Evolutionary conservation across 2,329 filamentous ascomycete species (phyloP), one percentile per base, ranked within the genome.

Genomic region (Coniosporium tulheliwenetii): DNA sequence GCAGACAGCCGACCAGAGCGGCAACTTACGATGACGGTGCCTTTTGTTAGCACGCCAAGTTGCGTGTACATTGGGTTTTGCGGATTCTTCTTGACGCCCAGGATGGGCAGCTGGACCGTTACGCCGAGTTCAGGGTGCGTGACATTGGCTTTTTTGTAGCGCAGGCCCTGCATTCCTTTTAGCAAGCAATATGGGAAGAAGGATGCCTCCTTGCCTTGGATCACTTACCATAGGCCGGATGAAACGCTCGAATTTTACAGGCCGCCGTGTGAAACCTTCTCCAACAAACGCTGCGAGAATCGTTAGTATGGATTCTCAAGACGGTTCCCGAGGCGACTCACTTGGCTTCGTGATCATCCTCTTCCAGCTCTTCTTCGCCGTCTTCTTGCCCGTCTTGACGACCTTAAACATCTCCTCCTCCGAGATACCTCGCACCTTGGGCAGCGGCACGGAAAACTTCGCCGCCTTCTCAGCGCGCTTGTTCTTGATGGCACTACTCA

Each of bases 331-430:
- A 26, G 3, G 19, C 19, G 4, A 26, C 19, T 26, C 19, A 26
- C 19, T 86, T 45, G 85, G 78, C 71, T 75, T 74, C 29, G 70
- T 75, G 46, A 77, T 70, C 69, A 79, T 79, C 31, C 78, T 64
- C 66, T 83, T 83, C 79, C 79, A 71, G 43, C 70, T 71, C 71
- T 91, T 93, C 75, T 93, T 86, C 42, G 79, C 71, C 2, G 80
- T 85, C 72, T 94, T 95, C 75, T 93, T 93, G 53, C 91, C 89
- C 30, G 89, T 96, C 67, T 86, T 86, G 55, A 96, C 78, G 10
- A 94, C 87, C 65, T 85, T 89, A 71, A 96, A 96, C 81, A 95
- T 89, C 68, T 94, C 89, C 70, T 93, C 85, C 67, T 96, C 89
- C 50, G 76, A 79, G 52, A 96, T 95, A 48, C 85, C 89, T 54